Conservation (phyloP, 305 asterid species). For the Solanum hybrid region DNA sequence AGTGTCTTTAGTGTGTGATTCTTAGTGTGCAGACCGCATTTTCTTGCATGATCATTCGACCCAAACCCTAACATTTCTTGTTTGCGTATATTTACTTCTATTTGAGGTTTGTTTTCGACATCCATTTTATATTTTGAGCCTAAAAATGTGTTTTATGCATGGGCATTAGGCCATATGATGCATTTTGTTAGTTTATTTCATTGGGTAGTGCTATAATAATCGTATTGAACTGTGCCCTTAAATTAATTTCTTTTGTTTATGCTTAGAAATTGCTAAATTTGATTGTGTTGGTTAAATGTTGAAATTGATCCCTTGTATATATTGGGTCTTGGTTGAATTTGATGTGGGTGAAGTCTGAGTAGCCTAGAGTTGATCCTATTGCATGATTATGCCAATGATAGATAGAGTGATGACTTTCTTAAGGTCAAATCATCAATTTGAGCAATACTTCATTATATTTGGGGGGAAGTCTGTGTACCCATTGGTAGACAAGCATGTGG, state of each 20-base stretch:
- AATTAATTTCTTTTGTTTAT: too few species aligned
- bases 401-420: neutral
- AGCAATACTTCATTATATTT: neutral
- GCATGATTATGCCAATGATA: neutral
- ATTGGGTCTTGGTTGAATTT: neutral
- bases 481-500: neutral
- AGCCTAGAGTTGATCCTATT: neutral
- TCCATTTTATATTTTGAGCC: neutral
- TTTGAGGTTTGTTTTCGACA: neutral
- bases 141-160: too few species aligned
- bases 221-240: too few species aligned
- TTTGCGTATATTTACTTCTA: neutral
- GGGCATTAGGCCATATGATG: neutral
- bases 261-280: neutral
- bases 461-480: neutral
- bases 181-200: neutral
- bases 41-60: neutral
- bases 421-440: neutral
- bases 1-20: neutral
- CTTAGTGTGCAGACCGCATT: neutral
- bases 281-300: neutral
- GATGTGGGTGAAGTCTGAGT: neutral
- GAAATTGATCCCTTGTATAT: neutral
- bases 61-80: neutral
- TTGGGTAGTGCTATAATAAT: neutral